Base-by-base conservation (phyloP, 495 filamentous ascomycete genomes). In the Penicillium mononematosum region DNA sequence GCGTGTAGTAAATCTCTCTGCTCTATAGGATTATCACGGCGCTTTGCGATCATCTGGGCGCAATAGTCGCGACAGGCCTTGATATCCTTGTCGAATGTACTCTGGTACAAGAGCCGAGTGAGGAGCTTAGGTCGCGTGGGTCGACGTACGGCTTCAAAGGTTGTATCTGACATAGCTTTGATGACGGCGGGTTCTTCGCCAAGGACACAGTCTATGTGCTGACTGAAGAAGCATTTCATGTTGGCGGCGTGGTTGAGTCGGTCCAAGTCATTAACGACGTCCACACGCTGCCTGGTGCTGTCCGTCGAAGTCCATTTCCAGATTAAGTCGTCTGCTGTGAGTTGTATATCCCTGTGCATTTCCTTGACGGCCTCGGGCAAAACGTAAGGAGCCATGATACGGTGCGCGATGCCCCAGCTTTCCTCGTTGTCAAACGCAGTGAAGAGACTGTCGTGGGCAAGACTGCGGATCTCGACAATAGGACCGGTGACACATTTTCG, bases 361-460 rank as follows among this genome's bases (percentile, higher is more conserved):
- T 47, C 60, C 20, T 69, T 66, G 20, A 75, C 64, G 2, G 73
- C 76, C 19, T 65, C 51, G 17, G 70, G 64, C 5, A 70, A 70
- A 14, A 79, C 61, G 14, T 72, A 62, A 0, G 78, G 76, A 4
- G 65, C 69, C 73, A 80, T 74, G 58, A 92, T 87, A 27, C 90
- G 75, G 67, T 93, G 90, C 27, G 88, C 89, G 32, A 89, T 75
- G 3, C 80, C 83, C 89, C 89, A 93, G 56, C 77, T 83, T 27
- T 80, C 69, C 64, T 91, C 87, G 6, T 77, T 75, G 20, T 77
- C 60, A 31, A 77, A 75, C 0, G 89, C 88, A 0, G 87, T 90
- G 70, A 92, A 93, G 17, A 92, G 78, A 44, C 87, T 87, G 72
- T 88, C 83, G 50, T 84, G 76, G 0, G 86, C 82, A 19, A 82